Base-by-base conservation (phyloP, 441 rosid genomes). In the Jatropha podagrica region DNA sequence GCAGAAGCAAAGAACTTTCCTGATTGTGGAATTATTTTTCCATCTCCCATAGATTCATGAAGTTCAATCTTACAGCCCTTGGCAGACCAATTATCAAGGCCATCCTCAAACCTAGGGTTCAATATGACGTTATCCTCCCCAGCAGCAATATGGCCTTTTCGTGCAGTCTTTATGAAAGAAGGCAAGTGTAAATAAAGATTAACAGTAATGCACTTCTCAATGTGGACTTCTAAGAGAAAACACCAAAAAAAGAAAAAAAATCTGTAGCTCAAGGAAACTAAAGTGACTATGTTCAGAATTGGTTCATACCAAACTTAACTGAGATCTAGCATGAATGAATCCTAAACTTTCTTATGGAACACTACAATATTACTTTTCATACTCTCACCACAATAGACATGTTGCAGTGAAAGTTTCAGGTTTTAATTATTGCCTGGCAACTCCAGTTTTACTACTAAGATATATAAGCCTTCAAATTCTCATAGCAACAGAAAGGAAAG, bases 1-100 rank as follows among this genome's bases (percentile, higher is more conserved):
- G 97, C 97, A 74, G 91, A 78, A 68, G 92, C 97, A 79, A 91
- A 95, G 74, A 83, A 74, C 69, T 86, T 86, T 41, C 99, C 97
- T 3, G 86, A 76, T 70, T 78, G 84, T 2, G 97, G 97, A 17
- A 83, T 42, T 46, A 90, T 85, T 80, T 77, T 89, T 55, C 96
- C 96, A 71, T 81, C 90, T 18, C 74, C 95, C 85, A 93, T 78
- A 17, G 93, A 90, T 20, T 90, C 92, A 72, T 89, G 90, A 44
- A 91, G 80, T 72, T 79, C 85, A 72, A 85, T 76, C 77, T 82
- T 83, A 86, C 91, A 93, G 65, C 89, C 89, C 88, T 89, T 93
- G 40, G 89, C 89, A 10, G 97, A 84, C 99, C 95, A 95, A 82
- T 90, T 93, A 55, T 80, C 84, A 17, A 90, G 86, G 72, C 95